These are phyloP conservation scores for Rhodotorula babjevae DNA, from an alignment of 768 basidiomycete genomes.

Conservation along the genomic window DNA sequence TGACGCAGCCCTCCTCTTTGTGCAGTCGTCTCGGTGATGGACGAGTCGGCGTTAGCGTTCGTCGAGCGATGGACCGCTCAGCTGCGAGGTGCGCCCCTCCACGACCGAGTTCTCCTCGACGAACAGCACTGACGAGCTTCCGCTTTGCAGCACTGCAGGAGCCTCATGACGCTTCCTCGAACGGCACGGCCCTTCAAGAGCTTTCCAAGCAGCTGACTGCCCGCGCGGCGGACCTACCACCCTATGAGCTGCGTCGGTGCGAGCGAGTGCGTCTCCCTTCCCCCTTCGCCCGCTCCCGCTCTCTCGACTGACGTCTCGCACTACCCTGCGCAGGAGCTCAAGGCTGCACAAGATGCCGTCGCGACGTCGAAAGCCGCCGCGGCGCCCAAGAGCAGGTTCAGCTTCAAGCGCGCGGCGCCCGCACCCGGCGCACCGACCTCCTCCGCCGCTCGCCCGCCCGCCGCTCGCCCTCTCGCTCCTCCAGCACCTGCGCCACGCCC, in stretches of 20 bases:
- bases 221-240: slow-evolving; percentile 11
- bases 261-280: slow-evolving; percentile 11
- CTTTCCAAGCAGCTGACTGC: slow-evolving; percentile 12
- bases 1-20: neutral
- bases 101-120: neutral
- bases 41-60: slow-evolving; percentile 9
- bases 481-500: neutral
- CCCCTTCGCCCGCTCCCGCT: fast-evolving
- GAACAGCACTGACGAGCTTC: too few species aligned
- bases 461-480: neutral
- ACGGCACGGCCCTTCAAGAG: neutral
- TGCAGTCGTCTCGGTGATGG: neutral
- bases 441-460: neutral
- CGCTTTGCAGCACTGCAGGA: too few species aligned
- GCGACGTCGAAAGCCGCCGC: neutral
- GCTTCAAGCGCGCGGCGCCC: slow-evolving; percentile 22
- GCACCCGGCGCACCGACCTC: neutral
- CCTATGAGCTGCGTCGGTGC: slow-evolving; percentile 18
- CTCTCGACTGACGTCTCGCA: too few species aligned
- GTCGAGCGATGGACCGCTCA: slow-evolving; percentile 20
- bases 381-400: slow-evolving; percentile 25
- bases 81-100: neutral
- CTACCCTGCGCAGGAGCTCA: slow-evolving; percentile 18
- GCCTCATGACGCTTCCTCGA: too few species aligned
- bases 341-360: neutral